phyloP scores from a whole-genome alignment of 2,329 filamentous ascomycete genomes.

The Xylaria multiplex region DNA sequence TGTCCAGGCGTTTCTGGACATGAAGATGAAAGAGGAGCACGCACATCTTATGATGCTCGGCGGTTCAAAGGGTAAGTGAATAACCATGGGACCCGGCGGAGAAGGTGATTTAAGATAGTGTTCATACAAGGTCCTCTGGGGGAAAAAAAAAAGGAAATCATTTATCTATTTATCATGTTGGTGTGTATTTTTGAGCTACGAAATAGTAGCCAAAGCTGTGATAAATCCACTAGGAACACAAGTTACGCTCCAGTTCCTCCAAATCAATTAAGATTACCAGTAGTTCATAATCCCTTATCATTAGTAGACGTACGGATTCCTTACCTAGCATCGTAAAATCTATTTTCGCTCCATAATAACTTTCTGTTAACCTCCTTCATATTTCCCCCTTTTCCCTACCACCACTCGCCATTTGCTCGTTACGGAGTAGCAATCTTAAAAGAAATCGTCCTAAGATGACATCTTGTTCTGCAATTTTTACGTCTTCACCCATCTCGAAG shows the following conservation, averaged over 20 bases:
- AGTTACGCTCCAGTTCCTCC: too few species aligned
- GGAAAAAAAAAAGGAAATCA: too few species aligned
- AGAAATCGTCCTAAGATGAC: background rate
- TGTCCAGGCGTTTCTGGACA: conserved; percentile 19
- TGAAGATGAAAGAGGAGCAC: conserved; percentile 27
- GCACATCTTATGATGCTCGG: conserved; percentile 33
- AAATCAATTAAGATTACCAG: background rate
- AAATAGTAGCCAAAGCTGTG: too few species aligned
- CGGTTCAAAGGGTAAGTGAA: background rate
- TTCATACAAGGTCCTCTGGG: too few species aligned
- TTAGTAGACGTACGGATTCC: background rate
- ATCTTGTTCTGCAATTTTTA: background rate
- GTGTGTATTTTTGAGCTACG: too few species aligned
- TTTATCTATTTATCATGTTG: too few species aligned
- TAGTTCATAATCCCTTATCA: background rate
- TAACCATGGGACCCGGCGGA: too few species aligned
- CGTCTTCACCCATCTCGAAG: background rate
- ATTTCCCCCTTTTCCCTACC: background rate
- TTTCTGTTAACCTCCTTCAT: background rate
- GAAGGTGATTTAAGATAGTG: too few species aligned
- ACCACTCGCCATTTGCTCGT: background rate
- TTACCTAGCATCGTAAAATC: too few species aligned
- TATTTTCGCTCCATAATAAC: background rate
- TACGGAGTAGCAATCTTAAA: background rate
- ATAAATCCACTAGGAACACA: too few species aligned